These are phyloP conservation scores for Cotoneaster glaucophyllus DNA, from an alignment of 306 rosid genomes.

Conservation along the genomic window DNA sequence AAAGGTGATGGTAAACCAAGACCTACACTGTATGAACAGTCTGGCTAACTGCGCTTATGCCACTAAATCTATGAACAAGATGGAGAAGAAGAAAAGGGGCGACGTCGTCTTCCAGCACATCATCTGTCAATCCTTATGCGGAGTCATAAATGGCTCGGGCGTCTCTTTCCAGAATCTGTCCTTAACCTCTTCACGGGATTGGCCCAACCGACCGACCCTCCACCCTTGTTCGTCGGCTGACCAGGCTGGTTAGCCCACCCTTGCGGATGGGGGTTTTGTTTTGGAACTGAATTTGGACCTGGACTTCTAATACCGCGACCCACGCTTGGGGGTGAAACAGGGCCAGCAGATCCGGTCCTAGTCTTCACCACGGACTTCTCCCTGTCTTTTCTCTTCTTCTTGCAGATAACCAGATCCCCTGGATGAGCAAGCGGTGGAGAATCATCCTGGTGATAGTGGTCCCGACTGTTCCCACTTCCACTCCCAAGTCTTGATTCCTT, in stretches of 20 bases:
- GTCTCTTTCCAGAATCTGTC: conserved; percentile 90
- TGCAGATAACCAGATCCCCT: conserved; percentile 89
- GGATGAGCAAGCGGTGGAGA: conserved; percentile 69
- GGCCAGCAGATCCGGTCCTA: conserved; percentile 55
- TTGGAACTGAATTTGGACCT: conserved; percentile 41
- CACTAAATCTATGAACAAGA: conserved; percentile 31
- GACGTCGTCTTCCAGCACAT: conserved; percentile 23
- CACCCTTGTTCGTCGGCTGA: conserved; percentile 52
- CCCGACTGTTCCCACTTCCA: conserved; percentile 49
- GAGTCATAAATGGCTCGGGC: conserved; percentile 75
- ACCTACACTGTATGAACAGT: conserved; percentile 46
- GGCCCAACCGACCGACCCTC: conserved; percentile 74
- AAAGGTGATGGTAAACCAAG: conserved; percentile 16
- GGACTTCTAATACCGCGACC: conserved; percentile 59
- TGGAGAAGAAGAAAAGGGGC: not conserved
- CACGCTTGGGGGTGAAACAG: conserved; percentile 65
- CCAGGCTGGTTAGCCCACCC: conserved; percentile 54
- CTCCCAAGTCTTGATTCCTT: conserved; percentile 65
- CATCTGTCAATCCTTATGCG: conserved; percentile 18
- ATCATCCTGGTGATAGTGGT: conserved; percentile 63
- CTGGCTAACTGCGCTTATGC: conserved; percentile 37
- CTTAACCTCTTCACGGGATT: conserved; percentile 81
- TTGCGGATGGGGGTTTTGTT: conserved; percentile 44
- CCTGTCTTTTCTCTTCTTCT: conserved; percentile 87
- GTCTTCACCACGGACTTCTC: conserved; percentile 57